Evolutionary conservation across 164 flowering plant species (phyloP), one percentile per base, ranked within the genome.

Genomic region (Echeveria elegans): DNA sequence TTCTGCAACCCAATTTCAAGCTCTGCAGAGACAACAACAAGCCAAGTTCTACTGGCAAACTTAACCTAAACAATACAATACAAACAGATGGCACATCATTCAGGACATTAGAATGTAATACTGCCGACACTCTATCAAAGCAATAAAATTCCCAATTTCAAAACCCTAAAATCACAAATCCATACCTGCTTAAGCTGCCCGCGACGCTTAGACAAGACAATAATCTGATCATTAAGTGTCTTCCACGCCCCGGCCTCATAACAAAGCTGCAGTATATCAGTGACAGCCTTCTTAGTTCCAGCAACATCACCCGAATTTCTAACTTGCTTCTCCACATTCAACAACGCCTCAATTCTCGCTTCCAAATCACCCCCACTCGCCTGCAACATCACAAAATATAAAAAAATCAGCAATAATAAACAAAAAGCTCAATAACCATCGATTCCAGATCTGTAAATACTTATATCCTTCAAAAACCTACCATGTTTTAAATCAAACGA

Each of bases 141-240:
- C 37, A 34, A 34, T 34, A 34, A 3, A n/a, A 34, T 34, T 34
- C 7, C 7, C 37, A 34, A 34, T 34, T 34, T 34, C 5, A 34
- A 34, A 34, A 5, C 48, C 28, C 56, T 5, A 50, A 50, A n/a
- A 5, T 1, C 24, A 50, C 6, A 50, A 50, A 50, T 16, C 10
- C 56, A 10, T 53, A 92, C 96, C 95, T 92, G 96, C 72, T 89
- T 92, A 38, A 89, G 85, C 72, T 92, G 98, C 26, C 96, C 98
- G n/a, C 98, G 87, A 36, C 92, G 82, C 75, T 92, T 89, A 15
- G 96, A 92, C 43, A 92, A 72, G 36, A 88, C 77, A 65, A 88
- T 58, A 76, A 89, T 92, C 80, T 92, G 98, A 60, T 92, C 98
- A 67, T 89, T 89, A 18, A 92, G 87, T 10, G 85, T 79, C 66